Conservation (phyloP, 2,329 filamentous ascomycete species). For the Epichloe sylvatica region DNA sequence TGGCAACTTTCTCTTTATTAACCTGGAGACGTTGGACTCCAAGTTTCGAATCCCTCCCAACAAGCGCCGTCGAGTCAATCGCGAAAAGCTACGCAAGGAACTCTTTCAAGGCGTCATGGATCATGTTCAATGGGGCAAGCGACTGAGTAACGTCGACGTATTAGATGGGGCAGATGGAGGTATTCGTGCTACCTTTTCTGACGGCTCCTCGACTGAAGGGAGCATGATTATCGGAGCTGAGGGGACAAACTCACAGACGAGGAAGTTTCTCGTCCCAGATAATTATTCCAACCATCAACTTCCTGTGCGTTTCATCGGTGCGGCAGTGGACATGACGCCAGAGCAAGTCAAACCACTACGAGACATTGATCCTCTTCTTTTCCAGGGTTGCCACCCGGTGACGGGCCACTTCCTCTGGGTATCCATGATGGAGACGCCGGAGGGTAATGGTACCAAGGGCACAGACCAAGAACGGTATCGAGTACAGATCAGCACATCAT, state of each 20-base stretch:
- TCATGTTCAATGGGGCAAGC: constrained; percentile 20
- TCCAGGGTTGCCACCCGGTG: constrained; percentile 38
- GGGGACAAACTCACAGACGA: constrained; percentile 23
- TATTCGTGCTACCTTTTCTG: constrained; percentile 17
- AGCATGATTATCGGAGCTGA: constrained; percentile 26
- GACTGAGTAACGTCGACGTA: constrained; percentile 15
- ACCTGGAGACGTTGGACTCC: constrained; percentile 22
- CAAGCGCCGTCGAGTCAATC: constrained; percentile 22
- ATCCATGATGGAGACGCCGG: constrained; percentile 28
- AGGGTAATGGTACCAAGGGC: constrained; percentile 20
- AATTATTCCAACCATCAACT: constrained; percentile 20
- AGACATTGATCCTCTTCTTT: constrained; percentile 38
- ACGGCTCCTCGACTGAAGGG: constrained; percentile 20
- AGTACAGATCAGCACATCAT: constrained; percentile 33
- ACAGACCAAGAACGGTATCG: constrained; percentile 22
- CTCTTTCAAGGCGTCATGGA: constrained; percentile 16
- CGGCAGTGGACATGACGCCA: constrained; percentile 22
- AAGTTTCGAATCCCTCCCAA: constrained; percentile 26
- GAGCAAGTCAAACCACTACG: constrained; percentile 25
- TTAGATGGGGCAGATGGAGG: constrained; percentile 10
- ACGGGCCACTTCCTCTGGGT: constrained; percentile 38
- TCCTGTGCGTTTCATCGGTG: constrained; percentile 25
- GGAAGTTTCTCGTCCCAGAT: constrained; percentile 20
- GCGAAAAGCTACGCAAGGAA: constrained; percentile 20
- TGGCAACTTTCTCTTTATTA: constrained; percentile 27